phyloP scores from a whole-genome alignment of 495 filamentous ascomycete species.

The Daldinia bambusicola region DNA sequence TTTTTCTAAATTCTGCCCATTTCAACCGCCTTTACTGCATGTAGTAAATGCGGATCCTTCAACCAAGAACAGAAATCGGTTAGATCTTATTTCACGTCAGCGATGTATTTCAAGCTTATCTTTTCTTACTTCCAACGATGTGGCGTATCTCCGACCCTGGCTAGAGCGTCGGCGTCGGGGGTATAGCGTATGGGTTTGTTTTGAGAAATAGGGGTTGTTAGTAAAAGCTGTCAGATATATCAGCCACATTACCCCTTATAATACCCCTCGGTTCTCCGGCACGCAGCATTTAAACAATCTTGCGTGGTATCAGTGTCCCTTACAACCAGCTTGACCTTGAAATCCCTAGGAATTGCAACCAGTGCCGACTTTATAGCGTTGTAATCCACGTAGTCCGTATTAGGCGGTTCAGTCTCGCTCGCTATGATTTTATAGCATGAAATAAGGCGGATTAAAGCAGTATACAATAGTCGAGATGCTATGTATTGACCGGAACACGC shows the following conservation, averaged over 20 bases:
- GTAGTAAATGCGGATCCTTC: not conserved
- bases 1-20: not conserved
- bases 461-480: constrained; percentile 61
- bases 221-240: not conserved
- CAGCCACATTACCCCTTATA: constrained; percentile 53
- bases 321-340: constrained; percentile 62
- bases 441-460: constrained; percentile 60
- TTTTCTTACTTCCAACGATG: not conserved
- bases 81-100: not conserved
- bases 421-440: constrained; percentile 63
- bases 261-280: constrained; percentile 54
- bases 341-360: constrained; percentile 65
- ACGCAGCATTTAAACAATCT: constrained; percentile 53
- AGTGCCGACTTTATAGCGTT: constrained; percentile 65
- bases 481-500: constrained; percentile 65
- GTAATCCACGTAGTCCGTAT: constrained; percentile 68
- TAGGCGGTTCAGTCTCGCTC: constrained; percentile 59
- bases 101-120: not conserved
- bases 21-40: not conserved
- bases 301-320: constrained; percentile 48
- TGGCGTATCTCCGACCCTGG: not conserved
- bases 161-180: not conserved
- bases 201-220: too few relatives aligned
- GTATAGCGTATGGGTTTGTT: not conserved
- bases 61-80: not conserved